Percentiles rank a stretch among this genome's conserved stretches.
These are phyloP conservation scores for Trametes gibbosa DNA, from an alignment of 768 basidiomycete species.

Conservation along the genomic window DNA sequence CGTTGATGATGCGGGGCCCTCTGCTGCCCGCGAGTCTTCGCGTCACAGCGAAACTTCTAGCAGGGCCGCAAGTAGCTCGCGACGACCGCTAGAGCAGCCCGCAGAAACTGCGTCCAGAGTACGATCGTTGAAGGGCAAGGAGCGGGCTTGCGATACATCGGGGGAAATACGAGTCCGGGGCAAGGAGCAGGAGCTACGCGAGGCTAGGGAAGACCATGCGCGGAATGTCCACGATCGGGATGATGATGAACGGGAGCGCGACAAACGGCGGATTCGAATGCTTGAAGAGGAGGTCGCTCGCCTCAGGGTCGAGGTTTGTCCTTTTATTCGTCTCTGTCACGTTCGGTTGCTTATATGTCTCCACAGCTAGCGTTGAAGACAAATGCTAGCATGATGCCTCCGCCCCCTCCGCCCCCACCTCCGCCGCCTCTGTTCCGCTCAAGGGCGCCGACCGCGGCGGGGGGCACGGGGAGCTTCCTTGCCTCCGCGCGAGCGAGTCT, in stretches of 20 bases:
- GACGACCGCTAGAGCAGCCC: conserved; percentile 9
- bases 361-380: conserved; percentile 5
- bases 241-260: conserved; percentile 46
- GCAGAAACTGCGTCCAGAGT: neutral
- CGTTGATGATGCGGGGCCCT: neutral
- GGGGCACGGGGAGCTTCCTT: conserved; percentile 41
- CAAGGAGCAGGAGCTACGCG: conserved; percentile 60
- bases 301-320: conserved; percentile 50
- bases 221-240: conserved; percentile 40
- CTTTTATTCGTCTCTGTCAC: too few species aligned
- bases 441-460: conserved; percentile 14
- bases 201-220: conserved; percentile 49
- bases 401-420: conserved; percentile 40
- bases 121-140: conserved; percentile 30
- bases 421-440: conserved; percentile 28
- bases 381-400: conserved; percentile 34
- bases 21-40: neutral
- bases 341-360: too few species aligned
- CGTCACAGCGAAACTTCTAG: neutral
- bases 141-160: conserved; percentile 38
- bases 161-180: conserved; percentile 49
- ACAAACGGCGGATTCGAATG: conserved; percentile 60
- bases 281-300: conserved; percentile 65
- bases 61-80: neutral
- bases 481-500: conserved; percentile 63